phyloP scores from a whole-genome alignment of 768 basidiomycete species.

The Dendrothele bispora region DNA sequence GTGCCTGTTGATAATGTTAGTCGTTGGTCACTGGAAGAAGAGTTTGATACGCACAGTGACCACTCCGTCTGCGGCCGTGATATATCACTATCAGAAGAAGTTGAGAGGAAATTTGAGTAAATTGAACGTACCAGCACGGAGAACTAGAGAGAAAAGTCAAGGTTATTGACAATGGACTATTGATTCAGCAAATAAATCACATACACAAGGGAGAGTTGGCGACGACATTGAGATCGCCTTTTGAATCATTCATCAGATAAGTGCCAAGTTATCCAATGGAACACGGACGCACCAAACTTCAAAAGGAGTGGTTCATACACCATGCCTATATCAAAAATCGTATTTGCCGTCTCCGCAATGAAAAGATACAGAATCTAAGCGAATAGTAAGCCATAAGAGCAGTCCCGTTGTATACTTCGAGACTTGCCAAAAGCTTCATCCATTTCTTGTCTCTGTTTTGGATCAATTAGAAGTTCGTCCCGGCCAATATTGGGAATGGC shows the following conservation, averaged over 20 bases:
- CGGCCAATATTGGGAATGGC: not conserved
- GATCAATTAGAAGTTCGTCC: no score
- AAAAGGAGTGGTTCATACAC: conserved; percentile 7
- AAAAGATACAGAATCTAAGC: conserved; percentile 6
- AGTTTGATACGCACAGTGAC: not conserved
- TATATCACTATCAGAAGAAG: not conserved
- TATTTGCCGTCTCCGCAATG: conserved; percentile 3
- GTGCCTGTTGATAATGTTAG: not conserved
- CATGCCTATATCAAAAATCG: conserved; percentile 4
- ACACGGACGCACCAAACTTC: conserved; percentile 1
- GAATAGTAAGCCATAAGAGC: not conserved
- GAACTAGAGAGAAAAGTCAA: not conserved
- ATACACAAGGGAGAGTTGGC: conserved; percentile 7
- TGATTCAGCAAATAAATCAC: not conserved
- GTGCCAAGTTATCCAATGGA: not conserved
- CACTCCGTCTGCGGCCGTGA: not conserved
- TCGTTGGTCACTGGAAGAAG: no score
- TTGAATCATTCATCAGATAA: not conserved
- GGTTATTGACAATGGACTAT: not conserved
- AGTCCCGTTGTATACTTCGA: not conserved
- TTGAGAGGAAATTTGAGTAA: not conserved
- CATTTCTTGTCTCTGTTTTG: not conserved
- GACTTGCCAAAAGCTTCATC: conserved; percentile 4
- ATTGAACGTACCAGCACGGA: not conserved
- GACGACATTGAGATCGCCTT: conserved; percentile 1